These are phyloP conservation scores for Pouteria campechiana DNA, from an alignment of 179 eudicot genomes.

Conservation along the genomic window DNA sequence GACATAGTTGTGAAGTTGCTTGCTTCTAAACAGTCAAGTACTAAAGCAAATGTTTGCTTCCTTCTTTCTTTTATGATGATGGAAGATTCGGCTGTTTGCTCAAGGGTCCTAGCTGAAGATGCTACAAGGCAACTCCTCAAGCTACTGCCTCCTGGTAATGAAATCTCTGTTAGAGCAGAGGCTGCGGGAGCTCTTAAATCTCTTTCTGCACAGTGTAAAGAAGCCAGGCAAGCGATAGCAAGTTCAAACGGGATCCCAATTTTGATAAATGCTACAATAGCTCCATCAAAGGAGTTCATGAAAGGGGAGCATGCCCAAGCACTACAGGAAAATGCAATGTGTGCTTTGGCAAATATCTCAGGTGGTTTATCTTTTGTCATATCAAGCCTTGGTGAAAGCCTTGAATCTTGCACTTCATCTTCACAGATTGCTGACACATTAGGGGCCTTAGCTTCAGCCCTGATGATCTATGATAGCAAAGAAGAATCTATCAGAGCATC, in stretches of 20 bases:
- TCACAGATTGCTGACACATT: conserved; percentile 91
- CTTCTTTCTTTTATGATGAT: conserved; percentile 81
- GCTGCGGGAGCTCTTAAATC: conserved; percentile 93
- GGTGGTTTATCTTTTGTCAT: conserved; percentile 95
- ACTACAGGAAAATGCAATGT: conserved; percentile 97
- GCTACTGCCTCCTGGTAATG: conserved; percentile 81
- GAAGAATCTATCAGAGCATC: conserved; percentile 69
- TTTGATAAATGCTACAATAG: conserved; percentile 93
- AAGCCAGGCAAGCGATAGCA: conserved; percentile 76
- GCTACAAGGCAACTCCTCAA: conserved; percentile 83
- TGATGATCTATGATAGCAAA: conserved; percentile 85
- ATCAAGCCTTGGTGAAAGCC: conserved; percentile 93
- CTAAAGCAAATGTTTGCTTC: conserved; percentile 89
- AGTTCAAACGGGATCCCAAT: conserved; percentile 76
- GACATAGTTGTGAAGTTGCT: conserved; percentile 79
- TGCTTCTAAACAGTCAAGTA: conserved; percentile 49
- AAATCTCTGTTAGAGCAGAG: conserved; percentile 89
- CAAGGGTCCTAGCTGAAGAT: conserved; percentile 55
- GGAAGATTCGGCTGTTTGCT: conserved; percentile 87
- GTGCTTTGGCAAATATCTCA: conserved; percentile 97
- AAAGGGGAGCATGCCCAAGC: conserved; percentile 96
- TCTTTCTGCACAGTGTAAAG: conserved; percentile 90
- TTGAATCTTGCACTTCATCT: conserved; percentile 82
- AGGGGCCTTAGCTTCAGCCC: conserved; percentile 97
- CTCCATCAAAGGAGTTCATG: conserved; percentile 99